phyloP scores from a whole-genome alignment of 345 rosid species.

The thale cress (Arabidopsis thaliana) region TAIR10.1 NC_003071.7:16445001-16445500 shows the following conservation, averaged over 20 bases:
- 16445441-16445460: not conserved
- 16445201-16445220: constrained; percentile 85
- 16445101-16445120: constrained; percentile 57
- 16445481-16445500: not conserved
- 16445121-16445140: constrained; percentile 61
- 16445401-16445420: constrained; percentile 42
- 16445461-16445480: not conserved
- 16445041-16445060: constrained; percentile 77
- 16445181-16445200: constrained; percentile 54
- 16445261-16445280: constrained; percentile 50
- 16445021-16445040: constrained; percentile 73
- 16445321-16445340: constrained; percentile 12
- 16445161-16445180: constrained; percentile 46
- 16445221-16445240: constrained; percentile 75
- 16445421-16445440: constrained; percentile 31
- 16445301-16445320: constrained; percentile 28
- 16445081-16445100: constrained; percentile 95
- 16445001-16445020: constrained; percentile 55
- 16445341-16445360: constrained; percentile 36
- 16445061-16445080: constrained; percentile 97
- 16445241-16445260: constrained; percentile 52
- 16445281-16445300: constrained; percentile 27
- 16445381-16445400: constrained; percentile 41
- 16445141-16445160: constrained; percentile 88
- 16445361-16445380: constrained; percentile 15